These are phyloP conservation scores for Penicillium palitans DNA, from an alignment of 2,329 filamentous ascomycete genomes.

Conservation along the genomic window DNA sequence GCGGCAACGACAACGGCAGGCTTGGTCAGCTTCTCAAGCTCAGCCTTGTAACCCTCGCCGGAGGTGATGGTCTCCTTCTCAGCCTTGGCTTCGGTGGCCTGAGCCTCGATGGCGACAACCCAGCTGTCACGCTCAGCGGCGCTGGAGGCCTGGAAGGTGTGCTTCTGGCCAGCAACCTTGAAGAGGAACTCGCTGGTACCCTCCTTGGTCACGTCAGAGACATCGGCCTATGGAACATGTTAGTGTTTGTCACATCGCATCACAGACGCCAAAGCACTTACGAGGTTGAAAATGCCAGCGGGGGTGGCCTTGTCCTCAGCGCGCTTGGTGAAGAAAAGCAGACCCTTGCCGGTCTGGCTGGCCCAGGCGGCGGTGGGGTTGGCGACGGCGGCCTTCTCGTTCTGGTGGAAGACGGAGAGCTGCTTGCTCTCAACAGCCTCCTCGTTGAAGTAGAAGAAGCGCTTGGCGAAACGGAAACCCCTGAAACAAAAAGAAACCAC, in stretches of 20 bases:
- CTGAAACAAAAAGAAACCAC: conserved; percentile 50
- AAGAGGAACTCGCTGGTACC: conserved; percentile 81
- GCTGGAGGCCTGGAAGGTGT: conserved; percentile 81
- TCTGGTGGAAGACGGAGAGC: conserved; percentile 75
- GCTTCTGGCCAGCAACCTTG: conserved; percentile 83
- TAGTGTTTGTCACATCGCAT: conserved; percentile 24
- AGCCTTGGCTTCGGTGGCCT: conserved; percentile 71
- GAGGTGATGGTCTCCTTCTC: conserved; percentile 63
- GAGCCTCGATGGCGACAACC: conserved; percentile 79
- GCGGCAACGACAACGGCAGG: conserved; percentile 40
- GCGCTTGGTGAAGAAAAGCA: conserved; percentile 88
- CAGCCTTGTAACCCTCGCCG: conserved; percentile 85
- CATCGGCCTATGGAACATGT: conserved; percentile 56
- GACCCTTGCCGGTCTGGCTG: conserved; percentile 88
- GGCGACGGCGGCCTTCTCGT: conserved; percentile 78
- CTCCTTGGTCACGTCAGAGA: conserved; percentile 71
- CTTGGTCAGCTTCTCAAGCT: conserved; percentile 67
- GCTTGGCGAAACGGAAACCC: conserved; percentile 87
- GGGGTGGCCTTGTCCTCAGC: conserved; percentile 77
- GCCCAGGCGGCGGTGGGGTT: conserved; percentile 87
- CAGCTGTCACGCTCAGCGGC: conserved; percentile 85
- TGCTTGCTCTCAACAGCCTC: conserved; percentile 73
- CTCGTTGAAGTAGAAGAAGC: conserved; percentile 83
- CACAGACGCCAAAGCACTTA: conserved; percentile 49
- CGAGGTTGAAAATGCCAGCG: conserved; percentile 79